A percentile compares a stretch with the other conserved stretches of the same genome.
phyloP scores from a whole-genome alignment of 2,329 filamentous ascomycete genomes.

The Nannizzia gypsea region DNA sequence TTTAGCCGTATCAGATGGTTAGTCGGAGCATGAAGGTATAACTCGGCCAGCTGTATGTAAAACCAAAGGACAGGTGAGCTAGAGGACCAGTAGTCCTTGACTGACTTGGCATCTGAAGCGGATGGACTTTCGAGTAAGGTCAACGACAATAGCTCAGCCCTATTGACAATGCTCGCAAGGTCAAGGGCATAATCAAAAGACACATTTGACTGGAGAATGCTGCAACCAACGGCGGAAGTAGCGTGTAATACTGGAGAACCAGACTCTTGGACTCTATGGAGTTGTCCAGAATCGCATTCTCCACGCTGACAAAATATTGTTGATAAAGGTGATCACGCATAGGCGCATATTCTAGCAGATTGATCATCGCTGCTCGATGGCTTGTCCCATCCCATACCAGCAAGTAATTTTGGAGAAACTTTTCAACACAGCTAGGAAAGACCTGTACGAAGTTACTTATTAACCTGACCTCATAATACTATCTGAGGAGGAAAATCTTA shows the following conservation, averaged over 20 bases:
- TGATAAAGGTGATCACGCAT: constrained; percentile 25
- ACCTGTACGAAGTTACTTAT: constrained; percentile 17
- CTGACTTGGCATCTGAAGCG: constrained; percentile 9
- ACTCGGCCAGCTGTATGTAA: constrained; percentile 52
- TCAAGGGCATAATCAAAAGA: constrained; percentile 4
- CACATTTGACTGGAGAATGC: constrained; percentile 23
- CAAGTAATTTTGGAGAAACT: constrained; percentile 41
- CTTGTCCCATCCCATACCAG: constrained; percentile 51
- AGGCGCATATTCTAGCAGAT: constrained; percentile 25
- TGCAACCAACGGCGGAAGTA: constrained; percentile 49
- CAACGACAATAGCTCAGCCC: constrained; percentile 43
- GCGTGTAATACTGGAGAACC: constrained; percentile 56
- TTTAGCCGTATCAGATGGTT: constrained; percentile 51
- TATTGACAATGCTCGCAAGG: constrained; percentile 38
- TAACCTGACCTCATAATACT: not conserved
- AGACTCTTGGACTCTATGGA: constrained; percentile 42
- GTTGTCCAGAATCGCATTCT: constrained; percentile 30
- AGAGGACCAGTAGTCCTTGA: constrained; percentile 16
- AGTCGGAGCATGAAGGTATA: constrained; percentile 43
- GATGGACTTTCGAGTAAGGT: constrained; percentile 46
- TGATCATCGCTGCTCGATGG: constrained; percentile 35
- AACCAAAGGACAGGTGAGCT: constrained; percentile 50
- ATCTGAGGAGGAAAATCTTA: constrained; percentile 13
- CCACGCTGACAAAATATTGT: constrained; percentile 29
- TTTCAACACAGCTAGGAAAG: constrained; percentile 23